These are phyloP conservation scores for Jaminaea rosea DNA, from an alignment of 1,284 basidiomycete species.

Conservation along the genomic window DNA sequence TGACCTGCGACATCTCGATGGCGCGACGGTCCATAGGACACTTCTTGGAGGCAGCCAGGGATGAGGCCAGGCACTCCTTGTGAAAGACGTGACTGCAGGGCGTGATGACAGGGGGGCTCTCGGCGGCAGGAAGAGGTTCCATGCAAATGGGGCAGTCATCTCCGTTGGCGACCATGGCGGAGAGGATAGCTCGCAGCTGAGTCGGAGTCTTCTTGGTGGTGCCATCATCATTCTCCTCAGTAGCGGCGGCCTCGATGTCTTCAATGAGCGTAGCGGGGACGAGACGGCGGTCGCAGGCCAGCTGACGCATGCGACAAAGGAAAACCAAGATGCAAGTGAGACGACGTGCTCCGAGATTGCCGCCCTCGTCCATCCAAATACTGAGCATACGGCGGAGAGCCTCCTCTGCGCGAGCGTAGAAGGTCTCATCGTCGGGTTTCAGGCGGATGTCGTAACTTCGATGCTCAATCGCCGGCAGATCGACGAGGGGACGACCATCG, in stretches of 20 bases:
- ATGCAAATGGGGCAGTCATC: constrained; percentile 75
- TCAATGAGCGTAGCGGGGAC: constrained; percentile 68
- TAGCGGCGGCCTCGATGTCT: constrained; percentile 56
- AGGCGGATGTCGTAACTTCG: constrained; percentile 55
- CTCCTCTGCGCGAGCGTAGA: constrained; percentile 67
- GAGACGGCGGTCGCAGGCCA: constrained; percentile 69
- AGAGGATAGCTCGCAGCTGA: constrained; percentile 59
- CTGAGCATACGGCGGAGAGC: constrained; percentile 60
- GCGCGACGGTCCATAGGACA: constrained; percentile 81
- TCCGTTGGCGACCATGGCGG: constrained; percentile 65
- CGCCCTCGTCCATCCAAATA: constrained; percentile 52
- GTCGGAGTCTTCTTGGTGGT: constrained; percentile 15
- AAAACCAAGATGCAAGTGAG: constrained; percentile 56
- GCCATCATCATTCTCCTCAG: constrained; percentile 42
- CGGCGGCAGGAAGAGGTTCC: constrained; percentile 48
- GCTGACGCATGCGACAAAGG: constrained; percentile 76
- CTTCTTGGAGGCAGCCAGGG: constrained; percentile 56
- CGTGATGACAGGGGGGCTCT: constrained; percentile 63
- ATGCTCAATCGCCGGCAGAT: constrained; percentile 68
- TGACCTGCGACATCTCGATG: constrained; percentile 59
- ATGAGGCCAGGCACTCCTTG: constrained; percentile 53
- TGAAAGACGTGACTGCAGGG: constrained; percentile 70
- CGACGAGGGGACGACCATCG: constrained; percentile 9
- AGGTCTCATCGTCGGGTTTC: constrained; percentile 57
- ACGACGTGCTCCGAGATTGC: too few relatives aligned